A percentile compares a stretch with the other conserved stretches of the same genome.
Conservation (phyloP, 768 basidiomycete genomes). For the Suillus placidus region DNA sequence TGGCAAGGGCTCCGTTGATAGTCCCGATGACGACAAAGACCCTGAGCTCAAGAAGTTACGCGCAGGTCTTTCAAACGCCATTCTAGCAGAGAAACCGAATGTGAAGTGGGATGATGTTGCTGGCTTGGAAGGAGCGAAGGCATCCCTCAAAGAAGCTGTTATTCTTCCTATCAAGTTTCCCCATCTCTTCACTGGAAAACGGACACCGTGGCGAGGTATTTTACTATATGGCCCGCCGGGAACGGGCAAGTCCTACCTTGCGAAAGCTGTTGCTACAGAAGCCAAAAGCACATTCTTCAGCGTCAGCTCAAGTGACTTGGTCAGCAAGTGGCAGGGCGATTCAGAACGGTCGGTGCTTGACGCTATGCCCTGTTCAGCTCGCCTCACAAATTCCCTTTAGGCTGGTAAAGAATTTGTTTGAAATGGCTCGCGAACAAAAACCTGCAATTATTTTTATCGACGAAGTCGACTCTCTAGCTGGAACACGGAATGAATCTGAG, state of each 20-base stretch:
- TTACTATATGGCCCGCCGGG: constrained; percentile 97
- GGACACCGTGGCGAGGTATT: constrained; percentile 97
- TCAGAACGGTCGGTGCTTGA: constrained; percentile 76
- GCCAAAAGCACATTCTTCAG: constrained; percentile 99
- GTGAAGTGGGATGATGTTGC: constrained; percentile 99
- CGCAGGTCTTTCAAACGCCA: constrained; percentile 86
- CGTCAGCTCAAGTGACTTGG: constrained; percentile 92
- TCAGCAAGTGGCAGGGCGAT: constrained; percentile 99
- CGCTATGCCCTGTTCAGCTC: background rate
- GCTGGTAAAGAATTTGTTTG: constrained; percentile 93
- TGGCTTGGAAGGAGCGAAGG: constrained; percentile 93
- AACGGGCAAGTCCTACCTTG: constrained; percentile 95
- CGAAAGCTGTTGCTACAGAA: constrained; percentile 98
- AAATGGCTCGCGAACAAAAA: constrained; percentile 94
- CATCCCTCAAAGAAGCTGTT: constrained; percentile 95
- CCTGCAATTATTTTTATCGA: constrained; percentile 99
- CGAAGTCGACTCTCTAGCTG: constrained; percentile 95
- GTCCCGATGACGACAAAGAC: constrained; percentile 72
- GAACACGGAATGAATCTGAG: constrained; percentile 94
- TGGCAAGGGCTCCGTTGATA: constrained; percentile 53
- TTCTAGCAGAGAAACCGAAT: constrained; percentile 91
- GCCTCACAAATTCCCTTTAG: constrained; percentile 40
- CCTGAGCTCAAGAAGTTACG: constrained; percentile 96
- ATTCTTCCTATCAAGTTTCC: constrained; percentile 99
- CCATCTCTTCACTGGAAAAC: constrained; percentile 96